A percentile compares a stretch with the other conserved stretches of the same genome.
These are phyloP conservation scores for Blastobotrys ciferrii DNA, from an alignment of 1,139 yeast species.

Conservation along the genomic window DNA sequence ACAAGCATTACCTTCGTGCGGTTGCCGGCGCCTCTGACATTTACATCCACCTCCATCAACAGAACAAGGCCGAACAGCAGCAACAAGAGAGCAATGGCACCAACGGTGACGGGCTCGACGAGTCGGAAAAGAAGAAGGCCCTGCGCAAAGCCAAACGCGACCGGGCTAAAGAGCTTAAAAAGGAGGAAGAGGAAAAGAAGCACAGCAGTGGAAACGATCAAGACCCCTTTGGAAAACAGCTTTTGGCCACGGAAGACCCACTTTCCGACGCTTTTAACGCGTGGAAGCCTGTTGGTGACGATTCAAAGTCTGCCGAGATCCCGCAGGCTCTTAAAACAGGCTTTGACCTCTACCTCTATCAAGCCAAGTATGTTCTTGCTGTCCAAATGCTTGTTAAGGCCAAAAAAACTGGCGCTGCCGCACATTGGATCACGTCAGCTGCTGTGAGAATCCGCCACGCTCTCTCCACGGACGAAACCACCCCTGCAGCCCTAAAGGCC, in stretches of 20 bases:
- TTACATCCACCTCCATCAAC: constrained; percentile 43
- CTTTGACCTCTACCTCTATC: constrained; percentile 44
- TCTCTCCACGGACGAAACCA: constrained; percentile 28
- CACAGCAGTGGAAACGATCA: constrained; percentile 41
- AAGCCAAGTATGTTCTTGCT: constrained; percentile 48
- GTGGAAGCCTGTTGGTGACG: constrained; percentile 40
- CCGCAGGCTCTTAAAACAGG: constrained; percentile 42
- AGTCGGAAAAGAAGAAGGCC: constrained; percentile 35
- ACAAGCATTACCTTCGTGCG: constrained; percentile 71
- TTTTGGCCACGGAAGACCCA: constrained; percentile 41
- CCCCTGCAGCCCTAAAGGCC: constrained; percentile 34
- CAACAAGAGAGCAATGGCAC: not conserved
- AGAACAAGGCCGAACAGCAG: constrained; percentile 13
- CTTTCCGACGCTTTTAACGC: constrained; percentile 40
- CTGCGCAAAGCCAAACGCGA: constrained; percentile 44
- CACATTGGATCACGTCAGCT: constrained; percentile 31
- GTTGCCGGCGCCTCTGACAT: constrained; percentile 62
- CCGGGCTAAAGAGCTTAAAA: constrained; percentile 40
- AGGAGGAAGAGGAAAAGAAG: constrained; percentile 36
- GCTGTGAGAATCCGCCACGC: constrained; percentile 30
- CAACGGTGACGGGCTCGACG: constrained; percentile 28
- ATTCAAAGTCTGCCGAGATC: constrained; percentile 29
- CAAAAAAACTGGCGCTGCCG: constrained; percentile 31
- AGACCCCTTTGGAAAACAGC: constrained; percentile 46
- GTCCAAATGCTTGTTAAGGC: constrained; percentile 44